A percentile compares a stretch with the other conserved stretches of the same genome.
phyloP scores from a whole-genome alignment of 2,329 filamentous ascomycete genomes.

The Clarireedia monteithiana region DNA sequence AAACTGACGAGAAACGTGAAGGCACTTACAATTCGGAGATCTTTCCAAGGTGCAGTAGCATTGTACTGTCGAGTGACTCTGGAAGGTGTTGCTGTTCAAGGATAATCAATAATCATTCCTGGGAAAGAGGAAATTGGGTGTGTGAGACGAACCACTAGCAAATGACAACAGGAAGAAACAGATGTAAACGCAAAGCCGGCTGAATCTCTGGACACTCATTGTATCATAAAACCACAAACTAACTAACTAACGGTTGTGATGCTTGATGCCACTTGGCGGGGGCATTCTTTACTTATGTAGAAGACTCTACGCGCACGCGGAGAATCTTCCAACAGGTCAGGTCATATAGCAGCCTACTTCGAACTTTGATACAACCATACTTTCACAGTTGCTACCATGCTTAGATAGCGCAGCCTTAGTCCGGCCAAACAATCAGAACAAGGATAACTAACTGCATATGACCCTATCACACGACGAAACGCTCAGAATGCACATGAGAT shows the following conservation, averaged over 20 bases:
- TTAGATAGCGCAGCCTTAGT: background rate
- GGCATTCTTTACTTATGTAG: constrained; percentile 1
- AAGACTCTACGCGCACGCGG: background rate
- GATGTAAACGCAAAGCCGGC: background rate
- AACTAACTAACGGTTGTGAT: no score
- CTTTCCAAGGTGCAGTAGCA: background rate
- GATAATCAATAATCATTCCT: background rate
- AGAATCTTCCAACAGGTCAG: no score
- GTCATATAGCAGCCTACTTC: no score
- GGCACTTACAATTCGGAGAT: constrained; percentile 6
- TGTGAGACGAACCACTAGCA: constrained; percentile 1
- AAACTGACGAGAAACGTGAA: background rate
- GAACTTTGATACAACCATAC: no score
- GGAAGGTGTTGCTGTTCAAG: background rate
- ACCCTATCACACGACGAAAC: background rate
- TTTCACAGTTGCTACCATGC: no score
- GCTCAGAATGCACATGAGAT: background rate
- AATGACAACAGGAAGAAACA: constrained; percentile 1
- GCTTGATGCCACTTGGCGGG: background rate
- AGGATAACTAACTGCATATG: background rate
- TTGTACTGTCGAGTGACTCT: background rate
- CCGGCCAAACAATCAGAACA: background rate
- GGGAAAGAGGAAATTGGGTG: background rate
- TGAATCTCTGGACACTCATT: background rate
- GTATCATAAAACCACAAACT: no score